These are phyloP conservation scores for Macadamia tetraphylla DNA, from an alignment of 164 flowering plant species.

Conservation along the genomic window DNA sequence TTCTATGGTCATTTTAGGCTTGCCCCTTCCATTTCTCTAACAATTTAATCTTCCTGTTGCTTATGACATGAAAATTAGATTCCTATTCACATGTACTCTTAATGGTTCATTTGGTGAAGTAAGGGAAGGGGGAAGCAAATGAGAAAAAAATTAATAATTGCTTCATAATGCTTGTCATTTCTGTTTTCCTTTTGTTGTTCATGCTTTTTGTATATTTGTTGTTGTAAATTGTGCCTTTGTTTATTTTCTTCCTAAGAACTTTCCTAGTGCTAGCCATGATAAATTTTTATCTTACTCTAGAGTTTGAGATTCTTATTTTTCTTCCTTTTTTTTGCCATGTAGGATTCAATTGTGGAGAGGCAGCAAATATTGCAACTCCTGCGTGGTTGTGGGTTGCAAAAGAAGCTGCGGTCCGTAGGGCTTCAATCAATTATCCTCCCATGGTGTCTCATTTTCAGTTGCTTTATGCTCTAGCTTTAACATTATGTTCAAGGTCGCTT, in stretches of 20 bases:
- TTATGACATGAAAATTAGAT: too few relatives aligned
- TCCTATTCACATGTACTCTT: too few relatives aligned
- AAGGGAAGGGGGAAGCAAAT: too few relatives aligned
- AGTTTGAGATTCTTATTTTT: background rate
- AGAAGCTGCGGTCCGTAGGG: slow-evolving; percentile 96
- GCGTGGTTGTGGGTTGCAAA: slow-evolving; percentile 90
- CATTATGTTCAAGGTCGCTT: slow-evolving; percentile 69
- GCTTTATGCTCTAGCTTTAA: slow-evolving; percentile 82
- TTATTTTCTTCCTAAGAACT: background rate
- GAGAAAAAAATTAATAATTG: too few relatives aligned
- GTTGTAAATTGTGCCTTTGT: background rate
- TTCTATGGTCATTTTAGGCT: too few relatives aligned
- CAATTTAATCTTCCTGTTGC: too few relatives aligned
- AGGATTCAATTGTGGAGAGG: slow-evolving; percentile 98
- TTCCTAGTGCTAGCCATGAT: background rate
- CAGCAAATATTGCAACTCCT: slow-evolving; percentile 97
- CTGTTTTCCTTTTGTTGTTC: too few relatives aligned
- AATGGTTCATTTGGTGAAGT: too few relatives aligned
- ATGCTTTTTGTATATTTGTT: too few relatives aligned
- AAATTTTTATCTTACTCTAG: background rate
- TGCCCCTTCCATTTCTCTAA: too few relatives aligned
- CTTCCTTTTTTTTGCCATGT: slow-evolving; percentile 7
- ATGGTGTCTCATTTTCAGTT: slow-evolving; percentile 98
- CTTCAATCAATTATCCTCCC: slow-evolving; percentile 88
- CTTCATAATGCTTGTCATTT: too few relatives aligned